phyloP scores from a whole-genome alignment of 2,329 filamentous ascomycete species.

The Hypoxylon sp. region DNA sequence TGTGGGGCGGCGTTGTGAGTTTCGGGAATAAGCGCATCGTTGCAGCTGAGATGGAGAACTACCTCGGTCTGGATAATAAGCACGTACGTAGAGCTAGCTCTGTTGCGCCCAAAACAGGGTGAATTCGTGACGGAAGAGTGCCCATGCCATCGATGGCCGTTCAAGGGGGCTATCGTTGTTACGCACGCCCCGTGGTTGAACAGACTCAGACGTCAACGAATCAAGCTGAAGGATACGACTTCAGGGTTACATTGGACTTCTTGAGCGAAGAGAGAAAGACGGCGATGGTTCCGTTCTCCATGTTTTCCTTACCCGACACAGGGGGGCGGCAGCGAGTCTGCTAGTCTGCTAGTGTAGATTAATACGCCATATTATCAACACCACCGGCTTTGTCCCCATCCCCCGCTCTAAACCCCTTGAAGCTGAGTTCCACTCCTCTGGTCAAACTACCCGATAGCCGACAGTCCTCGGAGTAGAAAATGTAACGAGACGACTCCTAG shows the following conservation, averaged over 20 bases:
- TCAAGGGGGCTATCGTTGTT: not conserved
- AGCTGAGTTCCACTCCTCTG: constrained; percentile 11
- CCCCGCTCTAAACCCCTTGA: constrained; percentile 33
- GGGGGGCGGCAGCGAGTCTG: not conserved
- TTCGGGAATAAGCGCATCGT: constrained; percentile 32
- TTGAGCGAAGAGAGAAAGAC: not conserved
- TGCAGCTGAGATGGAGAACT: constrained; percentile 7
- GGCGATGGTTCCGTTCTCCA: constrained; percentile 13
- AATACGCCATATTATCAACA: constrained; percentile 9
- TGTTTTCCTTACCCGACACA: constrained; percentile 27
- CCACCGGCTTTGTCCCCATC: constrained; percentile 2
- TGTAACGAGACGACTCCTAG: constrained; percentile 6
- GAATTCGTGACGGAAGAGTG: not conserved
- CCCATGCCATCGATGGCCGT: not conserved
- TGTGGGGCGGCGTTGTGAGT: constrained; percentile 16
- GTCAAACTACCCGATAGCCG: constrained; percentile 31
- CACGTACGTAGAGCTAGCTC: constrained; percentile 3
- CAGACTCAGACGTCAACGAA: constrained; percentile 10
- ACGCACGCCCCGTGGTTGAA: not conserved
- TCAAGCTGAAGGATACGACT: constrained; percentile 5
- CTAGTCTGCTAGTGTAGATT: not conserved
- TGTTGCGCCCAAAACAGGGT: constrained; percentile 1
- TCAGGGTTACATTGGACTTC: constrained; percentile 13
- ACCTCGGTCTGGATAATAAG: constrained; percentile 7
- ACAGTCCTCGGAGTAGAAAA: constrained; percentile 5